phyloP scores from a whole-genome alignment of 371 early-diverging fungal species.

The Phascolomyces articulosus region DNA sequence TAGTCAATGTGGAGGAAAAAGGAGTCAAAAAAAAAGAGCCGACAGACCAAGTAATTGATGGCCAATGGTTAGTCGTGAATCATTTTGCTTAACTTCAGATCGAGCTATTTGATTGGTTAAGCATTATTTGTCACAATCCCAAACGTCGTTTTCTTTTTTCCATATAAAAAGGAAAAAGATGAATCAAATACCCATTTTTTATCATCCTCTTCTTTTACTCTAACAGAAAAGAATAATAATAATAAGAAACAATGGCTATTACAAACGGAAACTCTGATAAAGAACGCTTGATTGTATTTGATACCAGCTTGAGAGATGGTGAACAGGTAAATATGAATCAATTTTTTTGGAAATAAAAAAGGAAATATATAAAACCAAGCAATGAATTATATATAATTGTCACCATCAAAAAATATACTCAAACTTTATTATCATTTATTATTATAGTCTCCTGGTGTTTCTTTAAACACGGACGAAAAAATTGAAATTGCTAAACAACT shows the following conservation, averaged over 20 bases:
- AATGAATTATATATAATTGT: too few relatives aligned
- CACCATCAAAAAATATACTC: background rate
- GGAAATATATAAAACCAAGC: too few relatives aligned
- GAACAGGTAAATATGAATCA: conserved; percentile 73
- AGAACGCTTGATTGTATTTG: conserved; percentile 90
- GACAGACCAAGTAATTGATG: background rate
- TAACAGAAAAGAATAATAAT: background rate
- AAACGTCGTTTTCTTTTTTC: too few relatives aligned
- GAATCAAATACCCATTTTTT: background rate
- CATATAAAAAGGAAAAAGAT: too few relatives aligned
- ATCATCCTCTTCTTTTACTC: conserved; percentile 1
- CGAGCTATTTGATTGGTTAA: conserved; percentile 1
- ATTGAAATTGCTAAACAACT: conserved; percentile 91
- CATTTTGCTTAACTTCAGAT: conserved; percentile 13
- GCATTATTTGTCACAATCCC: background rate
- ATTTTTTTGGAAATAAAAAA: background rate
- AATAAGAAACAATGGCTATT: conserved; percentile 12
- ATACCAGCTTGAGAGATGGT: conserved; percentile 95
- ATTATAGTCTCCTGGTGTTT: conserved; percentile 97
- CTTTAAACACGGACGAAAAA: conserved; percentile 90
- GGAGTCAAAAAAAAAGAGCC: background rate
- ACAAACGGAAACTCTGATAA: conserved; percentile 25
- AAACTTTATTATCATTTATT: background rate
- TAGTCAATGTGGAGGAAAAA: background rate
- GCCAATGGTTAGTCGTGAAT: conserved; percentile 14